phyloP scores from a whole-genome alignment of 768 basidiomycete species.

The Leucocoprinus sp. region DNA sequence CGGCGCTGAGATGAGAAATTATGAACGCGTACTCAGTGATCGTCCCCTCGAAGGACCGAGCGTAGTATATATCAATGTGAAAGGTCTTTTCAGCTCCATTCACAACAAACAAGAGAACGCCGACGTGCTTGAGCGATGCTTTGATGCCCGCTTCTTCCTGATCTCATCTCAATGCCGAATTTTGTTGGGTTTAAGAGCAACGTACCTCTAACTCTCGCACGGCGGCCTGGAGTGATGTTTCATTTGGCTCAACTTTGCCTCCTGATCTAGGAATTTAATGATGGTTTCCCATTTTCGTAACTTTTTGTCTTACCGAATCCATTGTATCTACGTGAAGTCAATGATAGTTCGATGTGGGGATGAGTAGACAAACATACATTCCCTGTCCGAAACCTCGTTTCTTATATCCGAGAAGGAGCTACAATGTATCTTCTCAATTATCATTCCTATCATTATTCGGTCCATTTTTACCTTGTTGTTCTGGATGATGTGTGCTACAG shows the following conservation, averaged over 20 bases:
- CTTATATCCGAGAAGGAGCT: slow-evolving; percentile 71
- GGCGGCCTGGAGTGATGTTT: slow-evolving; percentile 64
- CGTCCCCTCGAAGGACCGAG: slow-evolving; percentile 48
- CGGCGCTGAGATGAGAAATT: not conserved
- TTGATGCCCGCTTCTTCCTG: slow-evolving; percentile 82
- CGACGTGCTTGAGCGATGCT: slow-evolving; percentile 54
- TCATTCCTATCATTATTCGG: not conserved
- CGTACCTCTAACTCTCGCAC: slow-evolving; percentile 60
- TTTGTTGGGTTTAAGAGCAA: not conserved
- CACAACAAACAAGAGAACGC: slow-evolving; percentile 56
- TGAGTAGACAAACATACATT: slow-evolving; percentile 31
- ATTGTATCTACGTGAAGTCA: slow-evolving; percentile 50
- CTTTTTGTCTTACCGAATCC: slow-evolving; percentile 54
- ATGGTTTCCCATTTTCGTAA: not conserved
- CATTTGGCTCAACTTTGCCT: slow-evolving; percentile 75
- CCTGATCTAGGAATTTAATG: slow-evolving; percentile 21
- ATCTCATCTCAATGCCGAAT: not conserved
- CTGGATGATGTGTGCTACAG: slow-evolving; percentile 62
- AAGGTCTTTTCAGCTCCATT: slow-evolving; percentile 51
- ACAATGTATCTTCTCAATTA: slow-evolving; percentile 1
- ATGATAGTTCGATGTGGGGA: not conserved
- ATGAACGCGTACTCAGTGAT: slow-evolving; percentile 52
- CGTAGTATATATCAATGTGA: slow-evolving; percentile 66
- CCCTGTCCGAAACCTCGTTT: slow-evolving; percentile 69
- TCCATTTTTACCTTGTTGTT: slow-evolving; percentile 33